Conservation (phyloP, 768 basidiomycete genomes). For the Tricholoma matsutake region DNA sequence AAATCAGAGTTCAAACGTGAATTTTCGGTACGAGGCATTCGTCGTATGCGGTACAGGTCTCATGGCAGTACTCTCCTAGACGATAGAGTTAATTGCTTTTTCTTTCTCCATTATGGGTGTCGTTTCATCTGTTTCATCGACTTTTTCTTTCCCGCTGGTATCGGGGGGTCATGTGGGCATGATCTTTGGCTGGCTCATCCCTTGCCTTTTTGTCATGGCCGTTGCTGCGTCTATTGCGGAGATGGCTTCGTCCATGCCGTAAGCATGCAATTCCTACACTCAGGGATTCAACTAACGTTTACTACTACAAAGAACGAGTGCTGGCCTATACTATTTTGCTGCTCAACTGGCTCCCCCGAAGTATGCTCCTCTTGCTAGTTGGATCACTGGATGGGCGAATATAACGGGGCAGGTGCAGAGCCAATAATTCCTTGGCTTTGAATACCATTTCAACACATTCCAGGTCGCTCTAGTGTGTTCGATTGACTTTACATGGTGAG, state of each 20-base stretch:
- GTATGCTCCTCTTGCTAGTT: slow-evolving; percentile 60
- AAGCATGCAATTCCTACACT: slow-evolving; percentile 22
- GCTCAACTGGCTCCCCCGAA: slow-evolving; percentile 66
- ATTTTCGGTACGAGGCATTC: slow-evolving; percentile 51
- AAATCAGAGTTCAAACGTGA: slow-evolving; percentile 72
- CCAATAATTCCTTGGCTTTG: background rate
- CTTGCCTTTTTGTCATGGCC: slow-evolving; percentile 61
- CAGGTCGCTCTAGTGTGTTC: slow-evolving; percentile 60
- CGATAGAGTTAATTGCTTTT: slow-evolving; percentile 63
- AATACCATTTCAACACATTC: slow-evolving; percentile 4
- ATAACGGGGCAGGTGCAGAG: background rate
- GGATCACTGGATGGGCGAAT: slow-evolving; percentile 45
- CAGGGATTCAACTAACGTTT: background rate
- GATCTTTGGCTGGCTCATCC: slow-evolving; percentile 77
- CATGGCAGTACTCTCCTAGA: slow-evolving; percentile 25
- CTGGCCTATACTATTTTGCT: slow-evolving; percentile 77
- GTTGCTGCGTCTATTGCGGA: slow-evolving; percentile 75
- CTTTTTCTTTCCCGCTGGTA: slow-evolving; percentile 58
- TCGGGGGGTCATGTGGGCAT: slow-evolving; percentile 76
- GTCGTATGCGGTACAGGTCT: background rate
- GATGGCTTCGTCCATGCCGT: slow-evolving; percentile 75
- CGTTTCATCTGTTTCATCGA: slow-evolving; percentile 65
- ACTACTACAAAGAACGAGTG: slow-evolving; percentile 54
- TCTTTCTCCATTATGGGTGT: slow-evolving; percentile 74
- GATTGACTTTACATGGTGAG: slow-evolving; percentile 60